Evolutionary conservation across 192 early-diverging fungal genomes (phyloP), one percentile per base, ranked within the genome.

Genomic region (Umbelopsis vinacea): DNA sequence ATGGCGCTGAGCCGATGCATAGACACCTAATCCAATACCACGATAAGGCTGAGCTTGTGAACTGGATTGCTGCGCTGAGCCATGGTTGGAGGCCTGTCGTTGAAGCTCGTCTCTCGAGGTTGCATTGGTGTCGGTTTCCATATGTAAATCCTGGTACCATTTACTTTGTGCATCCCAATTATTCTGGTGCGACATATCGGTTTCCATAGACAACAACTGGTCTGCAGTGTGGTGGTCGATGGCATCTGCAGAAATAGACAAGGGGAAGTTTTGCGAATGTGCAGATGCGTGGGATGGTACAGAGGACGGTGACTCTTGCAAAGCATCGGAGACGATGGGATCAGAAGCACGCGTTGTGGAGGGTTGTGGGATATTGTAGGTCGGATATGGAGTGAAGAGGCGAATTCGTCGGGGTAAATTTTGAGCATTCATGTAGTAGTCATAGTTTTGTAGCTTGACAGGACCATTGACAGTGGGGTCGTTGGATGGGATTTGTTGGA

Each of bases 1-100:
- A 50, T 78, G 76, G 21, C 73, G 76, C 40, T 78, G 76, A 15
- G 76, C 76, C 22, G 76, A 78, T 11, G 76, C 76, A 78, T 78
- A 78, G 7, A 78, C 69, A 4, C 76, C 76, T 10, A 78, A 33
- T 21, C 76, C 76, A 66, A 78, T 73, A 21, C 73, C 73, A n/a
- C 57, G 69, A 43, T 78, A 78, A 11, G 48, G 48, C 33, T 67
- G 40, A 4, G 26, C 26, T 63, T 29, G 12, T 37, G 57, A 6
- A 33, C 57, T 29, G 57, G 40, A 12, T 1, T 43, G 57, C 0
- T 29, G 26, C 26, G 57, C 0, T n/a, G 57, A 29, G 3, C 35
- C 57, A 26, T 26, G 38, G 57, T 63, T 37, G 3, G 48, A 17
- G 4, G 15, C 6, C 15, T 63, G 57, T n/a, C 57, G 11, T 17